Base-by-base conservation (phyloP, 176 grass and related monocot genomes). In the Cenchrus americanus region DNA sequence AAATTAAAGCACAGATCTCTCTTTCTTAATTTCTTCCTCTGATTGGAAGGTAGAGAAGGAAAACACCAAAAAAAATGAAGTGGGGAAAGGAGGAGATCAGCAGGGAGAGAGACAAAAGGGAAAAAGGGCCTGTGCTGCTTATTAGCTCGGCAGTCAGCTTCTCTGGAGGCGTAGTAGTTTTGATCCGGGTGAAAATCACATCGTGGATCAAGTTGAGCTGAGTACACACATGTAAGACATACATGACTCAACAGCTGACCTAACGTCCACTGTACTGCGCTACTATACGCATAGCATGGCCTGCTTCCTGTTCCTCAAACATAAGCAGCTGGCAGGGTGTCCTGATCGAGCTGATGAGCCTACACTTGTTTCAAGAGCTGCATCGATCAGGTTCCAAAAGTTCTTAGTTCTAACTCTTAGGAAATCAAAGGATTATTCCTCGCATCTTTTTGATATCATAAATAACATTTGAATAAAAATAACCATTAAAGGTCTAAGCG, bases 131-230 rank as follows among this genome's bases (percentile, higher is more conserved):
- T 71, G 1, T 63, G 21, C 42, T 71, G 57, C 66, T 30, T 30
- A 30, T 30, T 87, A 82, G 86, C 73, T 87, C 24, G 66, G 22
- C 54, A 40, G 86, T 83, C 86, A 14, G 78, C 46, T 52, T 72
- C 80, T 22, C 44, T 17, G 79, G 14, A 15, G 47, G 37, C 58
- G 51, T 48, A 19, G 51, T 48, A 19, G 37, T 58, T 81, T 58
- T 66, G 47, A 75, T 86, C 48, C 40, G 40, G 65, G 65, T 62
- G 84, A 86, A 87, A 68, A 63, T 66, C 34, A 73, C 37, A 32
- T 14, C 37, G 23, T 73, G 22, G 24, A 66, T 65, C 18, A 30
- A 30, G 64, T 8, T 73, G 66, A 37, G 34, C 34, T 37, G 41
- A 40, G 62, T 46, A 40, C 58, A 65, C 57, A 70, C 34, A 37